Base-by-base conservation (phyloP, 2,329 filamentous ascomycete species). In the Sordariomycetes sp. region DNA sequence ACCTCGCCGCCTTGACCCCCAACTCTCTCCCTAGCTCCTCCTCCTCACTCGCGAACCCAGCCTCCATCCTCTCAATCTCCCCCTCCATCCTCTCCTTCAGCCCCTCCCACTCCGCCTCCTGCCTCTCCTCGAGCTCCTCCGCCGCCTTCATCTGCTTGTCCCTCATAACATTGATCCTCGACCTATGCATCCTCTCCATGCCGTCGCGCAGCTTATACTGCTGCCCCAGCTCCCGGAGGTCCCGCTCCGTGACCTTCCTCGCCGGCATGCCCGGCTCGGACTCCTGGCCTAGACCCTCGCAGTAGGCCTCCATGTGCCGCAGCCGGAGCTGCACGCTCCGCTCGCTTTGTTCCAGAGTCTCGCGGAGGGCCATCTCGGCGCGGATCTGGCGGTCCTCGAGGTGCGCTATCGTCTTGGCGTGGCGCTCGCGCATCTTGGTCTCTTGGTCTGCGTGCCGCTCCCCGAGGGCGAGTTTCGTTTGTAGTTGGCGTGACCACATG, bases 241-340 rank as follows among this genome's bases (percentile, higher is more conserved):
- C 79, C 52, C 77, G 74, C 63, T 83, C 78, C 2, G 82, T 85
- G 17, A 85, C 79, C 1, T 76, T 68, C 8, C 82, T 71, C 1
- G 70, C 69, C 3, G 78, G 77, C 66, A 78, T 72, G 8, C 2
- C 36, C 35, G 72, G 71, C 10, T 22, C 51, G 5, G 12, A 8
- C 24, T 20, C 24, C 25, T n/a, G 28, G 3, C 77, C 78, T 1
- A 79, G 67, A 3, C 76, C 75, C 59, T 81, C 75, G 62, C 81
- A 85, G 65, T 85, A 85, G 6, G 80, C 81, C 62, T 85, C 81
- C 82, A 85, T 85, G 61, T 85, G 78, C 64, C 76, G 78, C n/a
- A 85, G 69, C 15, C 81, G 75, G 42, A 82, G 78, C 35, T 71
- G 72, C 42, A 84, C 74, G 61, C 77, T 81, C 59, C 74, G 72